Evolutionary conservation across 1,284 basidiomycete genomes (phyloP), one percentile per base, ranked within the genome.

Genomic region (Pseudozyma thailandica): DNA sequence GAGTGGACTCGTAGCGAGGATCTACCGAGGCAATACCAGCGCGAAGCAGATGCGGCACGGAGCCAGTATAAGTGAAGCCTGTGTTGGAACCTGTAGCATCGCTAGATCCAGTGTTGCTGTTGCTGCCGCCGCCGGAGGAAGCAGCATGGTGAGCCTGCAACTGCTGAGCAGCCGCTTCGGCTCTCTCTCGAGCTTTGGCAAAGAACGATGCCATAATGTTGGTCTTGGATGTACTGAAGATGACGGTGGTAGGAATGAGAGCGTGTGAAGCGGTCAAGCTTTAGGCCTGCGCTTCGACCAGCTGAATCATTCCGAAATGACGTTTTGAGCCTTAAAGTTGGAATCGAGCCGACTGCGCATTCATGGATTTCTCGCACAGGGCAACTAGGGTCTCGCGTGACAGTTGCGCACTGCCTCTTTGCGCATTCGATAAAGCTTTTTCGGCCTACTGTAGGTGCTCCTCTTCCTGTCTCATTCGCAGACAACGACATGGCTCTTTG

Each of bases 131-230:
- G 33, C 37, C 41, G 23, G 52, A 58, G 8, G 53, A 49, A 39
- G 61, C 55, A 35, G 70, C 60, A n/a, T 59, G 61, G 25, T 64
- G 59, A 27, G 66, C 70, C 45, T 70, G 72, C 38, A 75, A 51
- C 57, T 72, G 72, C 63, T 69, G 72, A 43, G 76, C 77, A 50
- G 76, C 77, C 7, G 75, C 74, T 57, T 75, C 69, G 15, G 77
- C 77, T 7, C 75, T 54, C 37, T 79, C 77, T 20, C 72, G 47
- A 3, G 76, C 77, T 23, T 75, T 72, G 30, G 73, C 63, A 41
- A 79, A 74, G 64, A 79, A 78, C 18, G 72, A 74, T 6, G 76
- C 49, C 76, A 78, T 78, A 18, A 28, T 50, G 27, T 6, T 20
- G 28, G 9, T 48, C n/a, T 47, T n/a, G 33, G 9, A 16, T 31